Conservation (phyloP, 129 eudicot genomes). For the Pulicaria dysenterica region DNA sequence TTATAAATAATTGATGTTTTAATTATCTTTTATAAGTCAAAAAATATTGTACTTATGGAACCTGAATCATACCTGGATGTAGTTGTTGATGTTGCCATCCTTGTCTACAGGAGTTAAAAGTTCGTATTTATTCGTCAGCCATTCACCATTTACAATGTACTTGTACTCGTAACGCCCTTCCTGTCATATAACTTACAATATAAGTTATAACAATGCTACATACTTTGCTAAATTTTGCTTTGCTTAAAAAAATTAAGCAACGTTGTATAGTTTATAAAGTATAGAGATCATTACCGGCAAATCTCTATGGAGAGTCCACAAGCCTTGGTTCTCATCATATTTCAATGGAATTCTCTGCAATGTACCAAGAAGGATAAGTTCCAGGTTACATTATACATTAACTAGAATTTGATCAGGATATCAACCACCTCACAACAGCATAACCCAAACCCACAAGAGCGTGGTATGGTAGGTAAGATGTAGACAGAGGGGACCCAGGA, state of each 20-base stretch:
- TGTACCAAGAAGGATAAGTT: background rate
- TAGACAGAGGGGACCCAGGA: too few species aligned
- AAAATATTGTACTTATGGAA: background rate
- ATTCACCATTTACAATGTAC: constrained; percentile 79
- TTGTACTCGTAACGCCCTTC: constrained; percentile 97
- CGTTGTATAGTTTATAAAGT: too few species aligned
- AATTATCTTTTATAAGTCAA: too few species aligned
- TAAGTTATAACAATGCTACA: too few species aligned
- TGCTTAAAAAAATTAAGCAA: too few species aligned
- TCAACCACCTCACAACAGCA: too few species aligned
- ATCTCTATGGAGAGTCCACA: constrained; percentile 69
- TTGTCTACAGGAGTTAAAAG: constrained; percentile 59
- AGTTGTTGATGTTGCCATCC: constrained; percentile 88
- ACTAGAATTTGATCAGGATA: too few species aligned
- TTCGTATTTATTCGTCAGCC: constrained; percentile 67
- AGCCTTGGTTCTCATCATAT: constrained; percentile 50
- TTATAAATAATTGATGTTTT: too few species aligned
- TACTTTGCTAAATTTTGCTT: background rate
- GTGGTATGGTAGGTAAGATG: too few species aligned
- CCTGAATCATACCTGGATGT: constrained; percentile 51
- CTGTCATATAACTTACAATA: constrained; percentile 33
- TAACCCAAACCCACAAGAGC: too few species aligned
- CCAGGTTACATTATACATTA: background rate
- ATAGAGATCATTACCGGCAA: constrained; percentile 56
- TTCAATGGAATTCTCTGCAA: constrained; percentile 65